Conservation (phyloP, 179 eudicot genomes). For the Spergularia azorica region DNA sequence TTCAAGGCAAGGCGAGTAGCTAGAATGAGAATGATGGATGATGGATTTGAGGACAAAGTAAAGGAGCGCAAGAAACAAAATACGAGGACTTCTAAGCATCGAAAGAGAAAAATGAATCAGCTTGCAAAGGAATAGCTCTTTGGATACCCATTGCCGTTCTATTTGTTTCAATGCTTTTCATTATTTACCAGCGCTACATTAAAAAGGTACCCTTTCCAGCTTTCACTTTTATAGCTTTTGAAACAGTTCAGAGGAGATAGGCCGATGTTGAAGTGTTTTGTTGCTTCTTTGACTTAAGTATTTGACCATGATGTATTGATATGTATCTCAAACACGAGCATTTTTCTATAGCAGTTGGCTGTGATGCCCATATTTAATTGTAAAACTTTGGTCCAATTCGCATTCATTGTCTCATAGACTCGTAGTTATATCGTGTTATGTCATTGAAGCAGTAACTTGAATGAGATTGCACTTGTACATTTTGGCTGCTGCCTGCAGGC, state of each 20-base stretch:
- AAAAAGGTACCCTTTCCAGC: not conserved
- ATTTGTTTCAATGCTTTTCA: not conserved
- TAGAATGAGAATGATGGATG: constrained; percentile 81
- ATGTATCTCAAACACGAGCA: no score
- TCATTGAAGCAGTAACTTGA: no score
- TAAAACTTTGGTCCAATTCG: no score
- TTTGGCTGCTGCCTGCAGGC: no score
- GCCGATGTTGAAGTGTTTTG: not conserved
- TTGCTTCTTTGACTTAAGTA: no score
- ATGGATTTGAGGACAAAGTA: constrained; percentile 74
- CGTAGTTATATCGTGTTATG: no score
- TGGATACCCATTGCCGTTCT: not conserved
- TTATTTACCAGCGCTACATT: not conserved
- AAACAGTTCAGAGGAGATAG: not conserved
- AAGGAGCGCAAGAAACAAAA: constrained; percentile 73
- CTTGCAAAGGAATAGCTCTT: constrained; percentile 15
- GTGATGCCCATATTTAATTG: no score
- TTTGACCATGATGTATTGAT: no score
- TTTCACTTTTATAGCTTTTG: not conserved
- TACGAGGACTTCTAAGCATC: constrained; percentile 36
- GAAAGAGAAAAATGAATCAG: constrained; percentile 33
- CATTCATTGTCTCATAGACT: no score
- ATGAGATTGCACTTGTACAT: no score
- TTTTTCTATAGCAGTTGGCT: no score
- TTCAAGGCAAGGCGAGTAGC: constrained; percentile 77